Evolutionary conservation across 2,329 filamentous ascomycete species (phyloP).

Genomic region (Colletotrichum sp.): DNA sequence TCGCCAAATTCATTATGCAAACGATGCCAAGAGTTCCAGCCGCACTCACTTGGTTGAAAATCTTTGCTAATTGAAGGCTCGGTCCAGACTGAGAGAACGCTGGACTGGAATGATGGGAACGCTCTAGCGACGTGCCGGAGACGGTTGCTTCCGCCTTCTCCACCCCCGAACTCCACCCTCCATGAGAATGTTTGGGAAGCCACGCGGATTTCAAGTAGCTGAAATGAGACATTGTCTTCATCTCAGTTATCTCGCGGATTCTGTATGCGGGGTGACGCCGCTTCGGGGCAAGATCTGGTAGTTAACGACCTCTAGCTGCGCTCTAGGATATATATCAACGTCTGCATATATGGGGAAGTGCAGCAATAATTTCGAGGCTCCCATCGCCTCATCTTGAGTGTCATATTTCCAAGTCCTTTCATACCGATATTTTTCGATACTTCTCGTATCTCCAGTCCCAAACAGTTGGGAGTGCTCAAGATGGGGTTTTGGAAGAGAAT

Average conservation of each 20-base stretch:
- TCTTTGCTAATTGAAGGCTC: neutral
- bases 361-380: too few species aligned
- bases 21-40: neutral
- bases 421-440: too few species aligned
- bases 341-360: too few species aligned
- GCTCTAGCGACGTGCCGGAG: neutral
- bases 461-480: neutral
- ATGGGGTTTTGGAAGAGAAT: neutral
- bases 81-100: accelerated
- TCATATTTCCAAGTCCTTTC: too few species aligned
- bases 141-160: neutral
- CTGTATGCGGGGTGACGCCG: neutral
- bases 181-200: neutral
- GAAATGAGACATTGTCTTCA: neutral
- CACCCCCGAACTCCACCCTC: neutral
- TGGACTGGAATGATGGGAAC: neutral
- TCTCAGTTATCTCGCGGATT: neutral
- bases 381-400: too few species aligned
- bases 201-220: neutral
- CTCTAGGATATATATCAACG: too few species aligned
- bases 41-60: neutral
- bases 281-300: too few species aligned
- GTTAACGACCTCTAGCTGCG: too few species aligned
- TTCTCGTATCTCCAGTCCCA: too few species aligned
- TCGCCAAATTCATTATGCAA: neutral